phyloP scores from a whole-genome alignment of 768 basidiomycete species.

The Trametes elegans region DNA sequence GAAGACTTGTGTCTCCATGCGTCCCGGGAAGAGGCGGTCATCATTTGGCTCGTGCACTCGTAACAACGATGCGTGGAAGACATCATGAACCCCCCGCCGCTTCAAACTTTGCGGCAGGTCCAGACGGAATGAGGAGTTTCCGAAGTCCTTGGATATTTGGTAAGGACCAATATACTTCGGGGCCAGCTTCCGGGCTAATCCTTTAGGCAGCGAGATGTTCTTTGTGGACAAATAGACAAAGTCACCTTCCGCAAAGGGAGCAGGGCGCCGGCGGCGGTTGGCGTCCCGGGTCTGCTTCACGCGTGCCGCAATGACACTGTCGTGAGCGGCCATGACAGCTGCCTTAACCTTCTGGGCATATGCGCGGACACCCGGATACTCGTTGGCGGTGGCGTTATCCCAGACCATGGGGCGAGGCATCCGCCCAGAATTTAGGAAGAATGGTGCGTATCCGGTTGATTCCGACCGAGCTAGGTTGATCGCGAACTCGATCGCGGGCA shows the following conservation, averaged over 20 bases:
- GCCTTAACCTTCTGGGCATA: conserved; percentile 27
- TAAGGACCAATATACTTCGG: conserved; percentile 42
- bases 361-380: conserved; percentile 25
- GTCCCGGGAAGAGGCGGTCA: conserved; percentile 36
- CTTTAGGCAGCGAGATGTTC: conserved; percentile 35
- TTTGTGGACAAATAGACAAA: conserved; percentile 37
- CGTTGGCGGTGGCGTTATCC: conserved; percentile 5
- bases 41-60: conserved; percentile 30
- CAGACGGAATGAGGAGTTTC: conserved; percentile 29
- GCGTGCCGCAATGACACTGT: conserved; percentile 35
- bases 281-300: conserved; percentile 32
- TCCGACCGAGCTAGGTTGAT: conserved; percentile 32
- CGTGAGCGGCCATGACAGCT: conserved; percentile 33
- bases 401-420: conserved; percentile 29
- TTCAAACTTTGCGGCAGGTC: conserved; percentile 30
- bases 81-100: conserved; percentile 30
- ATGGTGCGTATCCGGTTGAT: conserved; percentile 37
- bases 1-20: conserved; percentile 23
- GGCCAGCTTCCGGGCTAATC: conserved; percentile 32
- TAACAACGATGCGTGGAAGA: conserved; percentile 37
- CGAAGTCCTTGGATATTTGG: conserved; percentile 21
- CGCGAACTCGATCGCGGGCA: conserved; percentile 38
- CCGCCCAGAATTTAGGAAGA: conserved; percentile 25
- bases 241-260: conserved; percentile 24
- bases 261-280: conserved; percentile 24